Evolutionary conservation across 1,284 basidiomycete genomes (phyloP).

Genomic region (Rhodotorula glutinis): DNA sequence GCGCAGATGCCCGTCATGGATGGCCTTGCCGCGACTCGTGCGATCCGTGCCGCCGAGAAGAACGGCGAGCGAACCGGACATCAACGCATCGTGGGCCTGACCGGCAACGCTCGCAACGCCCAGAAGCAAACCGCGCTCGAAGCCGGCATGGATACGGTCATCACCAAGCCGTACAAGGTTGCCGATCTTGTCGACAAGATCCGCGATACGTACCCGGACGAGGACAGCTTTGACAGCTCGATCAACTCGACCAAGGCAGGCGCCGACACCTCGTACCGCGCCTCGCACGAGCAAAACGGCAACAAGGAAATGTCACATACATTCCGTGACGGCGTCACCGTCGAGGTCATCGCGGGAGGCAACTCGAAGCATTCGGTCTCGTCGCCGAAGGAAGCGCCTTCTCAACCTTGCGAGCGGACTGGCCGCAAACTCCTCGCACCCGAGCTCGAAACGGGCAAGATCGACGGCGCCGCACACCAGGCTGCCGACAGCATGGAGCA

Average conservation of each 20-base stretch:
- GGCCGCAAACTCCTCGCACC: too few relatives aligned
- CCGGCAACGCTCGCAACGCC: slow-evolving; percentile 28
- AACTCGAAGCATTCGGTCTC: not conserved
- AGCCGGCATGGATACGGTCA: slow-evolving; percentile 29
- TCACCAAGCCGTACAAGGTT: slow-evolving; percentile 34
- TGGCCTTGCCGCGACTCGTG: slow-evolving; percentile 23
- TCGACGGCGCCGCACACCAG: not conserved
- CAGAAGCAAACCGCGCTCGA: slow-evolving; percentile 22
- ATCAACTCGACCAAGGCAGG: not conserved
- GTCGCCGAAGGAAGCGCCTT: not conserved
- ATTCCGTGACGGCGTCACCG: not conserved
- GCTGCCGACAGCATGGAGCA: slow-evolving; percentile 8
- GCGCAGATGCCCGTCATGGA: slow-evolving; percentile 31
- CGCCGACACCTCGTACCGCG: not conserved
- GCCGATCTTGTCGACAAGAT: slow-evolving; percentile 25
- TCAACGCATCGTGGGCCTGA: slow-evolving; percentile 28
- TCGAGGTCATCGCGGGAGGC: slow-evolving; percentile 11
- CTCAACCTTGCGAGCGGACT: not conserved
- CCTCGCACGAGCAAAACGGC: not conserved
- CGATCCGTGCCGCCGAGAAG: slow-evolving; percentile 24
- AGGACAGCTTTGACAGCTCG: not conserved
- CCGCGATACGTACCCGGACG: slow-evolving; percentile 1
- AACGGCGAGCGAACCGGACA: not conserved
- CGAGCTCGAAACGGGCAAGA: not conserved
- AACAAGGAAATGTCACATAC: not conserved